phyloP scores from a whole-genome alignment of 2,329 filamentous ascomycete genomes.

The Pyricularia sp. region DNA sequence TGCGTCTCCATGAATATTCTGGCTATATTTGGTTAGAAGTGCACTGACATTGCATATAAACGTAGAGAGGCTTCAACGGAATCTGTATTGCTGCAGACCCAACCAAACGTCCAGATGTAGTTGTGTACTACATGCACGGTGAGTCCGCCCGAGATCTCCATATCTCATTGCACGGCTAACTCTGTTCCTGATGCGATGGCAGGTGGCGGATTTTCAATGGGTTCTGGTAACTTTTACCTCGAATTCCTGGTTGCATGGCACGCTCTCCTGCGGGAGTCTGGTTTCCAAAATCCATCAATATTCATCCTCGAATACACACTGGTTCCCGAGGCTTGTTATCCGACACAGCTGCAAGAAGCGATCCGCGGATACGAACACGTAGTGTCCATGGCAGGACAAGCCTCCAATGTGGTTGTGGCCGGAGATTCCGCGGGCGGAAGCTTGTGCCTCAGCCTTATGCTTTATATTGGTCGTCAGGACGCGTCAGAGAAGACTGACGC shows the following conservation, averaged over 20 bases:
- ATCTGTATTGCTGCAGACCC: constrained; percentile 57
- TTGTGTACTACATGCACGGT: constrained; percentile 77
- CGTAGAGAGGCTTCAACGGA: constrained; percentile 40
- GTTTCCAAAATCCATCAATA: constrained; percentile 63
- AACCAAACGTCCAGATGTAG: constrained; percentile 51
- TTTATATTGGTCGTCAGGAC: constrained; percentile 42
- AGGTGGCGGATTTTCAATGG: constrained; percentile 77
- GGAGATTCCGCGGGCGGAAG: constrained; percentile 74
- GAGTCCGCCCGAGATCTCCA: constrained; percentile 12
- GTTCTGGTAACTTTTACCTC: constrained; percentile 70
- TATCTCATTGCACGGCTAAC: background rate
- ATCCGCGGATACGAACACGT: constrained; percentile 59
- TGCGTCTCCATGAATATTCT: constrained; percentile 16
- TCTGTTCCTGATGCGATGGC: background rate
- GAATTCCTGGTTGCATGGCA: constrained; percentile 70
- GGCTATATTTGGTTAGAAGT: background rate
- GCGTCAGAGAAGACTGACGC: constrained; percentile 10
- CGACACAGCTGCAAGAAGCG: constrained; percentile 58
- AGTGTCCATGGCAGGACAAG: constrained; percentile 41
- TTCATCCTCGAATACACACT: constrained; percentile 73
- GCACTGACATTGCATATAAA: constrained; percentile 1
- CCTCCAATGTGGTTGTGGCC: constrained; percentile 53
- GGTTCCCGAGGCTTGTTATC: constrained; percentile 61
- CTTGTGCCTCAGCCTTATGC: constrained; percentile 57
- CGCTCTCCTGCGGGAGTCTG: constrained; percentile 46